These are phyloP conservation scores for Amniculicola lignicola DNA, from an alignment of 495 filamentous ascomycete species.

Conservation along the genomic window DNA sequence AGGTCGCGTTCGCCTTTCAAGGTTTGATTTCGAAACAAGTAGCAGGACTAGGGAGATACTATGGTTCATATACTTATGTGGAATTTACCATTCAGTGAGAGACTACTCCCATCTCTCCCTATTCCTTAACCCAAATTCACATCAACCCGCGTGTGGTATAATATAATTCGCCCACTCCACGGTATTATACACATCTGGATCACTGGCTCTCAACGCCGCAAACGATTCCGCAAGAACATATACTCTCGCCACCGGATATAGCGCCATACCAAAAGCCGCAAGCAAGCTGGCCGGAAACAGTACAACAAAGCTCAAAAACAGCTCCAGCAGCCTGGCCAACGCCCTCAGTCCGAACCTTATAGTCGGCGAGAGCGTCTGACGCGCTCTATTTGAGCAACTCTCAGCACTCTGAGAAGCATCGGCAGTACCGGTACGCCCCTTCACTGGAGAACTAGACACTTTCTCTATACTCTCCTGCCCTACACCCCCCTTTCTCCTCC, in stretches of 20 bases:
- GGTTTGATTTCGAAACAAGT: too few relatives aligned
- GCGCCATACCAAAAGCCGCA: neutral
- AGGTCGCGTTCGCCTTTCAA: too few relatives aligned
- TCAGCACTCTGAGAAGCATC: too few relatives aligned
- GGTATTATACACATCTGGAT: constrained; percentile 11
- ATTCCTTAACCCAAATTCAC: neutral
- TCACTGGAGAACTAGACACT: too few relatives aligned
- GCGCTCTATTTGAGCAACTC: too few relatives aligned
- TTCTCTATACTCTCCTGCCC: too few relatives aligned
- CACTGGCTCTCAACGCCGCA: constrained; percentile 14
- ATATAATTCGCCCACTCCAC: constrained; percentile 26
- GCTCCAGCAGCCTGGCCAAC: neutral
- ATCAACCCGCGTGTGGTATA: constrained; percentile 27
- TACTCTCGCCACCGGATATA: constrained; percentile 15
- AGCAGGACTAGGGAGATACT: too few relatives aligned
- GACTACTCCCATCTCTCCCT: too few relatives aligned
- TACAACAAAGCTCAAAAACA: constrained; percentile 6
- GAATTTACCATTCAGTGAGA: too few relatives aligned
- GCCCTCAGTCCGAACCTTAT: neutral
- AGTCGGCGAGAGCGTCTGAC: neutral
- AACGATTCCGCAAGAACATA: constrained; percentile 31
- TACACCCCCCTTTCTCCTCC: too few relatives aligned
- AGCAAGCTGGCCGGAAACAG: neutral
- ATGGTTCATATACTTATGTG: too few relatives aligned
- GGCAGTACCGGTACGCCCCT: too few relatives aligned